Percentiles rank a stretch among this genome's conserved stretches.
These are phyloP conservation scores for Graphilbum fragrans DNA, from an alignment of 2,329 filamentous ascomycete genomes.

Conservation along the genomic window DNA sequence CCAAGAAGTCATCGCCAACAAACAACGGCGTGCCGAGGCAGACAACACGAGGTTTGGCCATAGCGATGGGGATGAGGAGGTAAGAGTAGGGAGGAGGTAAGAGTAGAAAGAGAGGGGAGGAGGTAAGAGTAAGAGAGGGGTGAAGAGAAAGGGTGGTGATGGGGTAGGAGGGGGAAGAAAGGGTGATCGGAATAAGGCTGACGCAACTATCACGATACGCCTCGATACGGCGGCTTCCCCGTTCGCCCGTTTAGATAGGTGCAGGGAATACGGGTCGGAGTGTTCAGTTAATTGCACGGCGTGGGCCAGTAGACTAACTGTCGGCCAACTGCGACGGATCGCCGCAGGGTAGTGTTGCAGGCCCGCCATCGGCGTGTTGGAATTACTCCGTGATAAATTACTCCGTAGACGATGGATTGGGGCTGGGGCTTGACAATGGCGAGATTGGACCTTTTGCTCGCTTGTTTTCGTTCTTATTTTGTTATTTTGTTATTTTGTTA, in stretches of 20 bases:
- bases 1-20: slow-evolving; percentile 24
- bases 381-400: not conserved
- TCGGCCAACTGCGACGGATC: too few relatives aligned
- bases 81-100: too few relatives aligned
- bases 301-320: too few relatives aligned
- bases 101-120: too few relatives aligned
- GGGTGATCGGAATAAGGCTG: too few relatives aligned
- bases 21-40: slow-evolving; percentile 26
- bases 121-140: too few relatives aligned
- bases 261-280: not conserved
- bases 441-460: not conserved
- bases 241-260: not conserved
- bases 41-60: slow-evolving; percentile 29
- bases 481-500: not conserved
- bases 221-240: not conserved
- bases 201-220: too few relatives aligned
- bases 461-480: not conserved
- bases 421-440: not conserved
- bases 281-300: not conserved
- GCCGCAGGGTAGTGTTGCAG: too few relatives aligned
- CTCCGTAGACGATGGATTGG: not conserved
- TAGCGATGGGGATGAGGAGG: too few relatives aligned
- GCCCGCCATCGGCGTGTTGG: too few relatives aligned
- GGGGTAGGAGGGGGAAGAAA: too few relatives aligned
- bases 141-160: too few relatives aligned